Conservation (phyloP, 192 early-diverging fungal genomes). For the Backusella luteola region DNA sequence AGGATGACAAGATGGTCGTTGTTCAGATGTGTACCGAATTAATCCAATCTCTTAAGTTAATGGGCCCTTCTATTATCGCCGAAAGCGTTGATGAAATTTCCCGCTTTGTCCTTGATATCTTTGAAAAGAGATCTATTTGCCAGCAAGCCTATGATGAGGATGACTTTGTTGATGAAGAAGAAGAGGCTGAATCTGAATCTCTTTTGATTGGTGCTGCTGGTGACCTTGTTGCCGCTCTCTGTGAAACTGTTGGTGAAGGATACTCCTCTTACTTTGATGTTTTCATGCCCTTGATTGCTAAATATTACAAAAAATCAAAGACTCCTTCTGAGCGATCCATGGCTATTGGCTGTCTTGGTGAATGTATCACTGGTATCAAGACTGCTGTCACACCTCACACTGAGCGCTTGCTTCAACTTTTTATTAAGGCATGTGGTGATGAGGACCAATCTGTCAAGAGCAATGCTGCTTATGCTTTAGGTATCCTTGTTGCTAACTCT, state of each 20-base stretch:
- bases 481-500: slow-evolving; percentile 66
- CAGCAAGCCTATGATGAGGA: slow-evolving; percentile 70
- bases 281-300: slow-evolving; percentile 78
- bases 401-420: slow-evolving; percentile 67
- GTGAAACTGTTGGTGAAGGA: slow-evolving; percentile 67
- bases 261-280: slow-evolving; percentile 76
- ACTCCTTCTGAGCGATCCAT: slow-evolving; percentile 81
- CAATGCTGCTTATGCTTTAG: slow-evolving; percentile 83
- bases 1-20: slow-evolving; percentile 83
- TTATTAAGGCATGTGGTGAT: slow-evolving; percentile 71
- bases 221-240: slow-evolving; percentile 79
- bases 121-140: slow-evolving; percentile 73
- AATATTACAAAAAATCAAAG: slow-evolving; percentile 74
- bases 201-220: slow-evolving; percentile 76
- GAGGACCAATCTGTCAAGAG: slow-evolving; percentile 81
- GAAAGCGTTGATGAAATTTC: slow-evolving; percentile 42
- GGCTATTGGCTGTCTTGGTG: slow-evolving; percentile 86
- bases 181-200: slow-evolving; percentile 82
- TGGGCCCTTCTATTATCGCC: slow-evolving; percentile 70
- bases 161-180: slow-evolving; percentile 72
- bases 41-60: slow-evolving; percentile 63
- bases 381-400: slow-evolving; percentile 55
- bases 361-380: slow-evolving; percentile 68
- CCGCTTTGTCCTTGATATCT: slow-evolving; percentile 50
- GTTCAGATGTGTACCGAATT: slow-evolving; percentile 77